phyloP scores from a whole-genome alignment of 2,329 filamentous ascomycete genomes.

The Dothistroma septosporum region DNA sequence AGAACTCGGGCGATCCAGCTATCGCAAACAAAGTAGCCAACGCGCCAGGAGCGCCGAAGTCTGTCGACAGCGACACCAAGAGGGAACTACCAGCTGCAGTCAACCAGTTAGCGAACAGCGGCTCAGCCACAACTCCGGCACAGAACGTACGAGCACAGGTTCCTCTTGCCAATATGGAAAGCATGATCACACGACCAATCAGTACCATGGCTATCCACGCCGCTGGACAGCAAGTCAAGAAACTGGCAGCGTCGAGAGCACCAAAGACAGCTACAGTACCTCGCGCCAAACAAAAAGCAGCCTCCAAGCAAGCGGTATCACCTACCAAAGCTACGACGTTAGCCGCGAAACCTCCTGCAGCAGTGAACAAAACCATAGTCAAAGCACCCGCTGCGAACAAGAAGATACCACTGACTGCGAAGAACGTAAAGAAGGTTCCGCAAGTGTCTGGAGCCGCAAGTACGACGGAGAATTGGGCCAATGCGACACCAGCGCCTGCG shows the following conservation, averaged over 20 bases:
- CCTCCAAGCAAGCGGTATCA: neutral
- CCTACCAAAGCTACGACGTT: neutral
- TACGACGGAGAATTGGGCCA: slow-evolving; percentile 2
- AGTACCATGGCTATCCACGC: slow-evolving; percentile 34
- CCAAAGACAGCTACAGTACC: slow-evolving; percentile 26
- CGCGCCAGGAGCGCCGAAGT: slow-evolving; percentile 23
- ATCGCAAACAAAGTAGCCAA: slow-evolving; percentile 26
- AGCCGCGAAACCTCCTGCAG: neutral
- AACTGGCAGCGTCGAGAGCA: slow-evolving; percentile 28
- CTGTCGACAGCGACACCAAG: slow-evolving; percentile 22
- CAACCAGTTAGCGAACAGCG: slow-evolving; percentile 9
- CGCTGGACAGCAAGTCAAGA: slow-evolving; percentile 25
- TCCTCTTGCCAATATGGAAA: slow-evolving; percentile 33
- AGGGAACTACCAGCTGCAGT: slow-evolving; percentile 24
- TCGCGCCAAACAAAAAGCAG: slow-evolving; percentile 21
- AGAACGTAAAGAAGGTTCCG: slow-evolving; percentile 1
- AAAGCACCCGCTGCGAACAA: neutral
- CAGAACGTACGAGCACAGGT: slow-evolving; percentile 27
- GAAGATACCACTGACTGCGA: slow-evolving; percentile 9
- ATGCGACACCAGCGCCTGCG: slow-evolving; percentile 4
- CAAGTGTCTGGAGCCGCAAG: neutral
- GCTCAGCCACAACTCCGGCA: slow-evolving; percentile 14
- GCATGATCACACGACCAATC: slow-evolving; percentile 34
- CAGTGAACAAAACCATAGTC: neutral
- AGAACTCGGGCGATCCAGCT: slow-evolving; percentile 23